These are phyloP conservation scores for Trematosphaeria pertusa DNA, from an alignment of 2,329 filamentous ascomycete genomes.

Conservation along the genomic window DNA sequence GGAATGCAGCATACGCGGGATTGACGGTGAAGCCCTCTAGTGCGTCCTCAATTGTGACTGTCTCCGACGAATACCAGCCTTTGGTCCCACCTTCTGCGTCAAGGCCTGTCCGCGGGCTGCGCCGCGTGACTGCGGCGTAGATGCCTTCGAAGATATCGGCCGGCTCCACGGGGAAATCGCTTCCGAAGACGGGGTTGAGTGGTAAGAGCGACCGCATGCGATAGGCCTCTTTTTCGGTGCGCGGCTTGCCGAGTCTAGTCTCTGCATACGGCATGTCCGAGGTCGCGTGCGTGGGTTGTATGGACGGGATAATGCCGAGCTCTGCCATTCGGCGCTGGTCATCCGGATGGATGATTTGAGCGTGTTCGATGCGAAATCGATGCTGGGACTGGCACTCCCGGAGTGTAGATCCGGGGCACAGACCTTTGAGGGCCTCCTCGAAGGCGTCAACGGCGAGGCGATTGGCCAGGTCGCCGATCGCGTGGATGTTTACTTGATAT, in stretches of 20 bases:
- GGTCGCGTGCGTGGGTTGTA: constrained; percentile 76
- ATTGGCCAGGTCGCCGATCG: constrained; percentile 74
- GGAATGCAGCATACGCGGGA: constrained; percentile 65
- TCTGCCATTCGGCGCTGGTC: constrained; percentile 67
- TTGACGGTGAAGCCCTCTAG: constrained; percentile 68
- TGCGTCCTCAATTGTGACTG: constrained; percentile 65
- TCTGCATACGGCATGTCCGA: constrained; percentile 74
- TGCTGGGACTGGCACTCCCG: constrained; percentile 60
- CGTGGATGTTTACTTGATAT: constrained; percentile 75
- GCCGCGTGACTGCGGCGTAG: constrained; percentile 70
- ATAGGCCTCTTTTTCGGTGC: constrained; percentile 66
- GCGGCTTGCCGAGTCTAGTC: constrained; percentile 62
- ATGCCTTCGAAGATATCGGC: constrained; percentile 72
- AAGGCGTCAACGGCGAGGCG: constrained; percentile 70
- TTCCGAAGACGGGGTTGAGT: constrained; percentile 65
- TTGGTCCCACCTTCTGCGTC: constrained; percentile 53
- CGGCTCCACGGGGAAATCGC: constrained; percentile 76
- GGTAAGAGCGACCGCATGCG: constrained; percentile 69
- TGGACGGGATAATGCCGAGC: constrained; percentile 69
- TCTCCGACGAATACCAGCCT: constrained; percentile 68
- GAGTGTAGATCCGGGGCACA: constrained; percentile 55
- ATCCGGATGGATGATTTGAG: constrained; percentile 71
- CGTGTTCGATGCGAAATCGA: constrained; percentile 73
- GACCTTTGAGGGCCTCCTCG: constrained; percentile 60
- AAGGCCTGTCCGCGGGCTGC: constrained; percentile 59